A percentile compares a stretch with the other conserved stretches of the same genome.
Evolutionary conservation across 768 basidiomycete species (phyloP).

Genomic region (Tricholoma terreum): DNA sequence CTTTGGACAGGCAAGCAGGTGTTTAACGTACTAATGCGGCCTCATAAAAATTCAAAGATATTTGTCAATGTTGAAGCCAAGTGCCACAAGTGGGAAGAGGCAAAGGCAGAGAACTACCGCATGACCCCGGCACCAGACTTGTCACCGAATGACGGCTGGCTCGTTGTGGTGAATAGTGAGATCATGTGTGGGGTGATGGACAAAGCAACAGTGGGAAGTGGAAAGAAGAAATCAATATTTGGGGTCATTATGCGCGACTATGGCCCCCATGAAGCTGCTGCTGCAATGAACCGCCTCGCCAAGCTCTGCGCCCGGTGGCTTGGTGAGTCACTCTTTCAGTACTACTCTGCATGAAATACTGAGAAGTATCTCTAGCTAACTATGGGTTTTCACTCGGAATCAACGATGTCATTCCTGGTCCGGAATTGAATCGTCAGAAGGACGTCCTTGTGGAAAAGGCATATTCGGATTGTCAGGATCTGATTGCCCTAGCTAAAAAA

Average conservation of each 20-base stretch:
- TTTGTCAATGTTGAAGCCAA: conserved; percentile 95
- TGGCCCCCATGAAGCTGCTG: conserved; percentile 89
- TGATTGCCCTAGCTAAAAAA: conserved; percentile 87
- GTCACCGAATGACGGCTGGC: conserved; percentile 96
- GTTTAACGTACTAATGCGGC: conserved; percentile 96
- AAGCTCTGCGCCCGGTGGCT: conserved; percentile 95
- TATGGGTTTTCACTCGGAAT: conserved; percentile 97
- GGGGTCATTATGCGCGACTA: conserved; percentile 97
- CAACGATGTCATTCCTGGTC: conserved; percentile 97
- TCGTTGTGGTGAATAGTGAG: conserved; percentile 95
- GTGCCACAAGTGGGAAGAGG: conserved; percentile 86
- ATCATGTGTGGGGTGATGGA: conserved; percentile 99
- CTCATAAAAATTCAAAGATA: conserved; percentile 79
- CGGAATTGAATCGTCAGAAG: conserved; percentile 74
- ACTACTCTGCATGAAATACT: neutral
- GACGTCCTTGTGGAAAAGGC: conserved; percentile 84
- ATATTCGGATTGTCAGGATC: conserved; percentile 80
- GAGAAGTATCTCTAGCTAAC: conserved; percentile 63
- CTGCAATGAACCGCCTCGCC: conserved; percentile 93
- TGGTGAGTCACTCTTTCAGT: conserved; percentile 42
- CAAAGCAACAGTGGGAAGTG: conserved; percentile 95
- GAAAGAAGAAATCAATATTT: conserved; percentile 99
- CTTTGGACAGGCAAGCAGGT: conserved; percentile 99
- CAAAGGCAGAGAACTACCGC: conserved; percentile 57
- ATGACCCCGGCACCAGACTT: conserved; percentile 75